Percentiles rank a stretch among this genome's conserved stretches.
Evolutionary conservation across 768 basidiomycete genomes (phyloP).

Genomic region (Glaciozyma antarctica): DNA sequence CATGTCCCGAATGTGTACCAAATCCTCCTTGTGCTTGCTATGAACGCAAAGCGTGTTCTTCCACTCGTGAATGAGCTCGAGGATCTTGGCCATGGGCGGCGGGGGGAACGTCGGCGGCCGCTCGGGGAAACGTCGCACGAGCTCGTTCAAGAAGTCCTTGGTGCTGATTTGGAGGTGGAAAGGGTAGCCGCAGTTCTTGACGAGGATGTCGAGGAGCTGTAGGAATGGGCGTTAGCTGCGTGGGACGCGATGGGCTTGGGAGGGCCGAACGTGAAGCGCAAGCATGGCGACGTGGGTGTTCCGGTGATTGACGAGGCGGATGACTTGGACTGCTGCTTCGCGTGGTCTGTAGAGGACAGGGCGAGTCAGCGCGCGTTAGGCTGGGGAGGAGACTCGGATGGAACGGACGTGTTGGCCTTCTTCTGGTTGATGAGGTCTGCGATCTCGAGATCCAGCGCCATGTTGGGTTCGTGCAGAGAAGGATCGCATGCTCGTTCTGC

Average conservation of each 20-base stretch:
- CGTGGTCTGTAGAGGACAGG: conserved; percentile 53
- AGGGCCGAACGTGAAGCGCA: conserved; percentile 49
- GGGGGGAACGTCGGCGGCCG: conserved; percentile 90
- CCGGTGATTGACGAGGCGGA: conserved; percentile 77
- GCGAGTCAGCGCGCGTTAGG: neutral
- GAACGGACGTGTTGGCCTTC: conserved; percentile 84
- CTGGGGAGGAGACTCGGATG: no score
- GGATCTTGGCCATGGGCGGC: conserved; percentile 84
- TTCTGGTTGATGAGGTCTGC: conserved; percentile 87
- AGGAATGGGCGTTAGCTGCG: neutral
- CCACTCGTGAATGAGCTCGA: conserved; percentile 88
- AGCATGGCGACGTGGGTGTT: conserved; percentile 86
- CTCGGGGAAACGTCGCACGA: conserved; percentile 95
- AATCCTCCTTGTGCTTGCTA: conserved; percentile 88
- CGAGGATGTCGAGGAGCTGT: conserved; percentile 72
- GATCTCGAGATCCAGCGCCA: conserved; percentile 81
- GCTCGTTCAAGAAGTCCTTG: conserved; percentile 96
- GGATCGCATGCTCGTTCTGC: conserved; percentile 74
- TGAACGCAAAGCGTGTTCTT: conserved; percentile 83
- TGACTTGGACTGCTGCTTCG: conserved; percentile 78
- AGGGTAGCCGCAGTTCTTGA: conserved; percentile 91
- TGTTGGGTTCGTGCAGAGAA: conserved; percentile 75
- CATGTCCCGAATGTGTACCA: conserved; percentile 97
- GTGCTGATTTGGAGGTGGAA: conserved; percentile 94
- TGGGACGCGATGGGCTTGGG: neutral